These are phyloP conservation scores for Hibiscus mutabilis DNA, from an alignment of 345 rosid species.

Conservation along the genomic window DNA sequence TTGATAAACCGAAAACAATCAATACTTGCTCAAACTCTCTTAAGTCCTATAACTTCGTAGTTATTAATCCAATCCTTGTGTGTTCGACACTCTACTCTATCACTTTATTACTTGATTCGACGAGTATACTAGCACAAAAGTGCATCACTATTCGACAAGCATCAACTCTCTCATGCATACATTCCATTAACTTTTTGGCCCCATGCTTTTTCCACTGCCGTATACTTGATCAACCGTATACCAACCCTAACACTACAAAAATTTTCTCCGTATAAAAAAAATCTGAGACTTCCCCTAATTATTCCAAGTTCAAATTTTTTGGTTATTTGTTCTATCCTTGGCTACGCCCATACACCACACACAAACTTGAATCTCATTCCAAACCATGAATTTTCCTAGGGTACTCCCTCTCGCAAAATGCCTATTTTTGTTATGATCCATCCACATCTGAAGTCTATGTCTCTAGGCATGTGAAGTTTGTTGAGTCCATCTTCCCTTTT, in stretches of 20 bases:
- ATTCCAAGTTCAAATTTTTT: background rate
- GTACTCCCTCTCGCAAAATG: too few species aligned
- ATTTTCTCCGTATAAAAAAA: background rate
- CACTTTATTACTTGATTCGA: too few species aligned
- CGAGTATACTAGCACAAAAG: too few species aligned
- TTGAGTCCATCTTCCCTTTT: background rate
- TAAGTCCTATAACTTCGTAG: too few species aligned
- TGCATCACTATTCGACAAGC: too few species aligned
- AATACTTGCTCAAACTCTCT: too few species aligned
- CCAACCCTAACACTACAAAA: rapidly evolving
- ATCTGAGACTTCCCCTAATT: background rate
- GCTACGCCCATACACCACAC: background rate
- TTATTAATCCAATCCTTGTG: too few species aligned
- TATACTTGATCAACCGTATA: background rate
- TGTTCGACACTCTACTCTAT: too few species aligned
- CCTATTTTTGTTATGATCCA: background rate
- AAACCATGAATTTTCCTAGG: too few species aligned
- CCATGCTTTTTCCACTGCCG: background rate
- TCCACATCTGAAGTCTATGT: background rate
- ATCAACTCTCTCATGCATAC: background rate
- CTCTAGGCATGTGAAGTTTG: background rate
- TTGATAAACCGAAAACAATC: too few species aligned
- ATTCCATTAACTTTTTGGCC: background rate
- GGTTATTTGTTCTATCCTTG: background rate
- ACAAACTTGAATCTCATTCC: background rate